Evolutionary conservation across 371 early-diverging fungal species (phyloP).

Genomic region (Zancudomyces culisetae): DNA sequence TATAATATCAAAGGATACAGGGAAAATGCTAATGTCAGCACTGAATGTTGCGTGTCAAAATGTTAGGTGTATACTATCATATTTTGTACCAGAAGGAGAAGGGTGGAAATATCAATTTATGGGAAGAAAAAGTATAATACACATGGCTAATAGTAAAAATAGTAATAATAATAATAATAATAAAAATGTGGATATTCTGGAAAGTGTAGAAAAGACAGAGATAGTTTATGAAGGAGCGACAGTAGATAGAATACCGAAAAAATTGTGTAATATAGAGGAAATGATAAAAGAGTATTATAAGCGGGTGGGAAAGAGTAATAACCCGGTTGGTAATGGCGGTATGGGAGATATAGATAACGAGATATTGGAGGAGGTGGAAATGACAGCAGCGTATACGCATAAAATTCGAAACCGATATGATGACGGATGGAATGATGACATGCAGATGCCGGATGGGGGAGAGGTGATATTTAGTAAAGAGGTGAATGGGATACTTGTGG

Average conservation of each 20-base stretch:
- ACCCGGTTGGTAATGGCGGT: background rate
- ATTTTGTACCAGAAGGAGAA: conserved; percentile 54
- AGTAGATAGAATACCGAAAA: background rate
- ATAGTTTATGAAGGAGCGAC: background rate
- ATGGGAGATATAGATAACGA: conserved; percentile 39
- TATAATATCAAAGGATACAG: conserved; percentile 34
- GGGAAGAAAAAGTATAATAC: conserved; percentile 17
- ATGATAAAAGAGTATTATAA: background rate
- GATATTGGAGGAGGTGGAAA: conserved; percentile 30
- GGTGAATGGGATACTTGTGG: conserved; percentile 25
- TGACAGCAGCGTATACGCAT: conserved; percentile 8
- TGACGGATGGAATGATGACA: conserved; percentile 21
- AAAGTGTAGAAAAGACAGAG: background rate
- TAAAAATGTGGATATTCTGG: background rate
- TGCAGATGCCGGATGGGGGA: conserved; percentile 5
- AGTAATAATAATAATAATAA: background rate
- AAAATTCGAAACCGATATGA: conserved; percentile 16
- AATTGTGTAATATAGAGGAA: background rate
- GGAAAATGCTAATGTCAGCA: conserved; percentile 45
- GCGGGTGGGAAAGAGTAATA: background rate
- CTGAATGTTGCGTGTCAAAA: conserved; percentile 55
- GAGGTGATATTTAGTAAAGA: conserved; percentile 13
- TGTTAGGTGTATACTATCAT: conserved; percentile 45
- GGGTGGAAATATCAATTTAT: conserved; percentile 36
- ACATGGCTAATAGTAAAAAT: too few species aligned